These are phyloP conservation scores for Podila horticola DNA, from an alignment of 192 early-diverging fungal species.

Conservation along the genomic window DNA sequence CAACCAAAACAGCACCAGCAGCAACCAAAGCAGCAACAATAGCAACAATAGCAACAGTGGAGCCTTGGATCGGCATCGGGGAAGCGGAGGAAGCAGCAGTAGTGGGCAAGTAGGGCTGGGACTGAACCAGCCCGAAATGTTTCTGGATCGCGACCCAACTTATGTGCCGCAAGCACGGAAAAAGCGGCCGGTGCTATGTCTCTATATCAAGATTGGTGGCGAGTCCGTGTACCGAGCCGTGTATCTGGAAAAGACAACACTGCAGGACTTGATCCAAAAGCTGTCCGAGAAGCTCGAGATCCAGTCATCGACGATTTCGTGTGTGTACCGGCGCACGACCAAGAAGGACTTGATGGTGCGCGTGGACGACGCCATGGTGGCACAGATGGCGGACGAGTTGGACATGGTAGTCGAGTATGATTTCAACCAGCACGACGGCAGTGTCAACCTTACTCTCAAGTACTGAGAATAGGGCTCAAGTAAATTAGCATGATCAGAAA, in stretches of 20 bases:
- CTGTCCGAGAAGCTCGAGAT: slow-evolving; percentile 62
- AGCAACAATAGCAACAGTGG: slow-evolving; percentile 2
- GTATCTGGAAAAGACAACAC: slow-evolving; percentile 68
- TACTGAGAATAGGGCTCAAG: slow-evolving; percentile 37
- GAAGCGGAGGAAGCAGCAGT: slow-evolving; percentile 52
- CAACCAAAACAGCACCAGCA: background rate
- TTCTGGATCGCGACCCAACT: slow-evolving; percentile 69
- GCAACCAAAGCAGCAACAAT: no score
- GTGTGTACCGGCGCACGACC: slow-evolving; percentile 57
- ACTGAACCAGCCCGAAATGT: slow-evolving; percentile 51
- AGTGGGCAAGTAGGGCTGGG: slow-evolving; percentile 34
- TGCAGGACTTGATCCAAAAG: slow-evolving; percentile 61
- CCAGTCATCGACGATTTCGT: slow-evolving; percentile 47
- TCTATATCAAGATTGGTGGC: slow-evolving; percentile 66
- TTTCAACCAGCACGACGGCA: slow-evolving; percentile 52
- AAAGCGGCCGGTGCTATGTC: slow-evolving; percentile 55
- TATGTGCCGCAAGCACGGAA: slow-evolving; percentile 65
- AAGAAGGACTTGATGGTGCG: slow-evolving; percentile 62
- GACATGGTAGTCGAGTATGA: slow-evolving; percentile 68
- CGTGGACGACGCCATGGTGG: slow-evolving; percentile 68
- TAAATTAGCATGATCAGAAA: background rate
- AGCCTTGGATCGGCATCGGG: slow-evolving; percentile 26
- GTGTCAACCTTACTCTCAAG: slow-evolving; percentile 54
- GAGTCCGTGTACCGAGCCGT: slow-evolving; percentile 67
- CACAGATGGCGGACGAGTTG: slow-evolving; percentile 71